Evolutionary conservation across 2,329 filamentous ascomycete species (phyloP), one percentile per base, ranked within the genome.

Genomic region (Aspergillus nomiae): DNA sequence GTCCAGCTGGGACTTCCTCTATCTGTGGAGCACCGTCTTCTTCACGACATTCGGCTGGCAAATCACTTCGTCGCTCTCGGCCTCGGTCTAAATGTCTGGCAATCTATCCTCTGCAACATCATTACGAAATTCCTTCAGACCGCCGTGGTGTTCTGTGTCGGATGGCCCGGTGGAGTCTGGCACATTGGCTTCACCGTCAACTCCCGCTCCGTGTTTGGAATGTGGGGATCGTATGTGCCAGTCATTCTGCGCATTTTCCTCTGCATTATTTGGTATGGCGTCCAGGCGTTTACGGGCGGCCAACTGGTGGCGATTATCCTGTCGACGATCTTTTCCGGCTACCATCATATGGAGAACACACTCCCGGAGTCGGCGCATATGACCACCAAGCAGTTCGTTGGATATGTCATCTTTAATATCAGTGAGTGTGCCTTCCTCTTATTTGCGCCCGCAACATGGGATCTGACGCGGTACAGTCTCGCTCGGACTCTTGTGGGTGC

Each of bases 171-270:
- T 16, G 62, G 57, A 26, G 46, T 63, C n/a, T 59, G 60, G 9
- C 62, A 63, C 38, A 61, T 63, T n/a, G 58, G 62, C 5, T 63
- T 63, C 54, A 61, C 62, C 2, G 58, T 63, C 11, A 58, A 54
- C 2, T 61, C 53, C 28, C 53, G 58, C 0, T 63, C 38, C 9
- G 53, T 56, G 2, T 63, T 59, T 59, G 62, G 62, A 10, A 61
- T 63, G 62, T 21, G 62, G 58, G 62, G 61, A 16, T 63, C 61
- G 1, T 63, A 63, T 19, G 54, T 61, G 34, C 61, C 61, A 3
- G 61, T 63, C 14, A 61, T 63, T 38, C 53, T 63, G 8, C 61
- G 61, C 8, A 54, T 30, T 21, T 63, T 63, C 38, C 53, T 63
- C 36, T 24, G 45, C 7, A 60, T 54, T 36, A 63, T 63, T 32